Evolutionary conservation across 805 yeast genomes (phyloP).

Genomic region (Kazachstania africana): DNA sequence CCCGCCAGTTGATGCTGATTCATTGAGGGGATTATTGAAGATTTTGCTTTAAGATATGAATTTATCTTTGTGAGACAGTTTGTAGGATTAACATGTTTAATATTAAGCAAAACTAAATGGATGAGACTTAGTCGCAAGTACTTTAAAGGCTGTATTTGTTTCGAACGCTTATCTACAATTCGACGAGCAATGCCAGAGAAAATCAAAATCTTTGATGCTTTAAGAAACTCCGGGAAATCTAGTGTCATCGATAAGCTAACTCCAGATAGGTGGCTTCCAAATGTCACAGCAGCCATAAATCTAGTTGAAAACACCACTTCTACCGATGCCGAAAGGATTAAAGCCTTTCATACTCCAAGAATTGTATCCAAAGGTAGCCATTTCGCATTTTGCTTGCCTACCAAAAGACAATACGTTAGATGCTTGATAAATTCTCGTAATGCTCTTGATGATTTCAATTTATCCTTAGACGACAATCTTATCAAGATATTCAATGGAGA

Average conservation of each 20-base stretch:
- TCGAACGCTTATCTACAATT: too few relatives aligned
- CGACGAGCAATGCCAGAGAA: too few relatives aligned
- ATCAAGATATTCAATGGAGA: conserved; percentile 54
- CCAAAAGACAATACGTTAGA: conserved; percentile 37
- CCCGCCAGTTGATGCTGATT: too few relatives aligned
- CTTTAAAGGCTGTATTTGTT: too few relatives aligned
- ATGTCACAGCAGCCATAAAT: conserved; percentile 20
- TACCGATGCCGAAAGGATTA: conserved; percentile 11
- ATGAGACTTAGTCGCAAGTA: too few relatives aligned
- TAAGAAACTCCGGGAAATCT: conserved; percentile 17
- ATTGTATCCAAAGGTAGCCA: conserved; percentile 43
- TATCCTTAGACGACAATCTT: conserved; percentile 37
- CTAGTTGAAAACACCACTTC: conserved; percentile 10
- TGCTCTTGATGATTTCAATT: conserved; percentile 53
- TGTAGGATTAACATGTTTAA: too few relatives aligned
- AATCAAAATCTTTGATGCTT: conserved; percentile 12
- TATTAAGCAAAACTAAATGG: too few relatives aligned
- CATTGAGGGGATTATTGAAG: too few relatives aligned
- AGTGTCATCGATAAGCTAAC: conserved; percentile 13
- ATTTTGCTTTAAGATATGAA: too few relatives aligned
- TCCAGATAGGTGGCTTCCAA: conserved; percentile 24
- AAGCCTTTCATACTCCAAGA: conserved; percentile 40
- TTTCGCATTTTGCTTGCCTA: conserved; percentile 67
- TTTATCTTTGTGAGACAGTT: too few relatives aligned
- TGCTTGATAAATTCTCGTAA: conserved; percentile 46